phyloP scores from a whole-genome alignment of 257 asterid species.

The Vinca minor region DNA sequence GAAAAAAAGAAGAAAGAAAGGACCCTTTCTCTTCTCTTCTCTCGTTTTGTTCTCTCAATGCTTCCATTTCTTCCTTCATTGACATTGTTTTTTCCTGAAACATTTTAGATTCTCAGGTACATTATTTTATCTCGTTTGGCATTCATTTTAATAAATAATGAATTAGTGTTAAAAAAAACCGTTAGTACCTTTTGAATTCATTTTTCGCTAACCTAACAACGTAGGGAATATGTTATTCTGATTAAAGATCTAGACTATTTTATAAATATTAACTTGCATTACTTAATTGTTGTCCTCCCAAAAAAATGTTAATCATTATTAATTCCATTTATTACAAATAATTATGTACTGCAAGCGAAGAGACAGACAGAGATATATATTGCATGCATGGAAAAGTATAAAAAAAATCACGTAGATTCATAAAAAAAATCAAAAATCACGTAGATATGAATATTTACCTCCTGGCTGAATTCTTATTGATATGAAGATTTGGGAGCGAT shows the following conservation, averaged over 20 bases:
- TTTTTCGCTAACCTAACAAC: neutral
- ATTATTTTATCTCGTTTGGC: constrained; percentile 2
- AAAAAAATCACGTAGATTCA: constrained; percentile 11
- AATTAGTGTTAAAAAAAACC: neutral
- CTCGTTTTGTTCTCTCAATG: constrained; percentile 12
- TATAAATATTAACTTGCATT: neutral
- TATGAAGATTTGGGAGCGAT: constrained; percentile 28
- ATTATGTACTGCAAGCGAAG: constrained; percentile 7
- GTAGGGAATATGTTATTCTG: constrained; percentile 20
- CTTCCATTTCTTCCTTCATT: constrained; percentile 30
- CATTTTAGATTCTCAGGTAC: constrained; percentile 27
- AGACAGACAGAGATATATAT: neutral
- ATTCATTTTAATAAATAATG: neutral
- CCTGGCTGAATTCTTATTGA: constrained; percentile 8
- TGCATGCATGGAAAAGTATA: constrained; percentile 4
- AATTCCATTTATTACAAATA: constrained; percentile 12
- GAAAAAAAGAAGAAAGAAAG: neutral
- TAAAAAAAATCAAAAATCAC: too few species aligned
- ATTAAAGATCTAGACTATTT: constrained; percentile 35
- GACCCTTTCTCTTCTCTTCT: constrained; percentile 13
- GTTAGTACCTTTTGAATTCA: neutral
- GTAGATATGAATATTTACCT: constrained; percentile 1
- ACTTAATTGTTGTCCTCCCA: constrained; percentile 14
- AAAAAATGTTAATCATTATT: too few species aligned
- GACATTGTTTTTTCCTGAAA: constrained; percentile 21